Evolutionary conservation across 306 rosid genomes (phyloP), one percentile per base, ranked within the genome.

Genomic region (Adenanthera pavonina): DNA sequence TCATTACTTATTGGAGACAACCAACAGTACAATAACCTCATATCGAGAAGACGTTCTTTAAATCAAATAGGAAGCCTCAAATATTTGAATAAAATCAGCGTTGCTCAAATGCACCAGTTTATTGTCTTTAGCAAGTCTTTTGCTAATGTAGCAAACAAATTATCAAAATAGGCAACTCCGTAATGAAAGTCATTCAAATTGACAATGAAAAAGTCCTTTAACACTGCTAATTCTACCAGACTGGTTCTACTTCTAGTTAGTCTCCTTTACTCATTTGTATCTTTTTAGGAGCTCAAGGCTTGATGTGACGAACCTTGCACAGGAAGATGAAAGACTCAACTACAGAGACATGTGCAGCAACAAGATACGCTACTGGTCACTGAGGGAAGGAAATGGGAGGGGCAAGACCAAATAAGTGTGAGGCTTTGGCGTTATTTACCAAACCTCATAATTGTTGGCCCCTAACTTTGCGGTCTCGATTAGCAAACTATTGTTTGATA

Each of bases 361-460:
- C 65, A 82, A 67, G 80, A 72, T 20, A 59, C 48, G 40, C 49
- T 75, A 61, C 53, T 53, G 25, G 6, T 25, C 40, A 69, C n/a
- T 36, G 70, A 75, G 76, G 36, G 51, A 70, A 76, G 43, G 52
- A 35, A 76, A 66, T 83, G 59, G 53, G 47, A 83, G 75, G 61
- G 85, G 80, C 81, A 86, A 77, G 74, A 76, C 72, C 83, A 83
- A 83, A 86, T 83, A 25, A 86, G 80, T 77, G 80, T 77, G 80
- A 30, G 69, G 77, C 25, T 86, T 86, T 83, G 89, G 75, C 87
- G n/a, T 77, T 84, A 80, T 86, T 80, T 78, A 86, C 89, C 89
- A 72, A 86, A 80, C 85, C 59, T 66, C 81, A 33, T 77, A 60
- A 80, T 80, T 77, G 83, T 66, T 83, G 52, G 56, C 19, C 52